Evolutionary conservation across 176 grass and related monocot genomes (phyloP).

Genomic region (Oryza longistaminata): DNA sequence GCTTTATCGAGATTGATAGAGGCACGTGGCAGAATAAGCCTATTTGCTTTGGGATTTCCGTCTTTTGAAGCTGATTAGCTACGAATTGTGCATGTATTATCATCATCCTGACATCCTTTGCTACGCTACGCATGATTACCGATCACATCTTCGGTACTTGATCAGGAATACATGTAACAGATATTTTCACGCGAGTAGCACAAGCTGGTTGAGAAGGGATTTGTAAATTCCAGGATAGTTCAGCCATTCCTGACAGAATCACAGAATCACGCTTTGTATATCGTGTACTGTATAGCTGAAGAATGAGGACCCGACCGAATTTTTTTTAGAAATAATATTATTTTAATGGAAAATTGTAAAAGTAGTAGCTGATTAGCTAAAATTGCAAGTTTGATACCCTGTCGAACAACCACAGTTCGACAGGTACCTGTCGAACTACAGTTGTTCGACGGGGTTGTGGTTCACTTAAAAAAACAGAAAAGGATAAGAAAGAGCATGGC

Average conservation of each 20-base stretch:
- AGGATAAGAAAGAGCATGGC: too few relatives aligned
- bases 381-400: too few relatives aligned
- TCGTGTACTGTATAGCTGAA: neutral
- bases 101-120: conserved; percentile 1
- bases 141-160: neutral
- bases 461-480: too few relatives aligned
- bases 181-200: neutral
- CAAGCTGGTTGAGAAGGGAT: neutral
- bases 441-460: too few relatives aligned
- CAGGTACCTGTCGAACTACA: too few relatives aligned
- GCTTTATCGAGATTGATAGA: conserved; percentile 27
- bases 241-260: neutral
- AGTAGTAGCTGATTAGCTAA: too few relatives aligned
- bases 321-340: too few relatives aligned
- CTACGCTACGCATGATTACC: conserved; percentile 9
- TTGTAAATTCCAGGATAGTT: neutral
- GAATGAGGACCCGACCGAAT: neutral
- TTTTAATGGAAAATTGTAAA: too few relatives aligned
- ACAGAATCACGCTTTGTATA: neutral
- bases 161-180: neutral
- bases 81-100: conserved; percentile 10
- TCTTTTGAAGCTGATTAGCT: conserved; percentile 20
- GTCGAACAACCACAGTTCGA: too few relatives aligned
- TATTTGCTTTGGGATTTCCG: neutral
- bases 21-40: neutral